A percentile compares a stretch with the other conserved stretches of the same genome.
These are phyloP conservation scores for Diplosphaera chodatii DNA, from an alignment of 139 green algal genomes.

Conservation along the genomic window DNA sequence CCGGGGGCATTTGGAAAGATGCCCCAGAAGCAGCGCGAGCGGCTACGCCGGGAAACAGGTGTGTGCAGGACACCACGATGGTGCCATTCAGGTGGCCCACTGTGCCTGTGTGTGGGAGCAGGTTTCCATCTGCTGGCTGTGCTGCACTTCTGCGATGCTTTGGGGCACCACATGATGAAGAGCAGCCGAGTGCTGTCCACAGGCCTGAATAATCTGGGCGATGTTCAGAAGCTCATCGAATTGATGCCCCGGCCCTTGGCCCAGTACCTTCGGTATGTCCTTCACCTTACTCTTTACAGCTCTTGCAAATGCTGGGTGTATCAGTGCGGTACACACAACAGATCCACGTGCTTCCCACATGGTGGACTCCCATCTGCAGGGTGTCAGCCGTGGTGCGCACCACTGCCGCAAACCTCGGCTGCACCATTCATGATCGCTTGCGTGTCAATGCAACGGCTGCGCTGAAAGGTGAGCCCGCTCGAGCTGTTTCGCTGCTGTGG, in stretches of 20 bases:
- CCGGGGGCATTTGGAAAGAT: slow-evolving; percentile 32
- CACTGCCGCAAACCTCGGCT: slow-evolving; percentile 28
- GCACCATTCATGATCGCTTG: slow-evolving; percentile 39
- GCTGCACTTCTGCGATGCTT: no score
- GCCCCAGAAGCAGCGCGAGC: background rate
- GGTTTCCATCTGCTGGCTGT: no score
- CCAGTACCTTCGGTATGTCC: no score
- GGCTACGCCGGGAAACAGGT: background rate
- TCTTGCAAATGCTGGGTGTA: no score
- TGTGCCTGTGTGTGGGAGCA: no score
- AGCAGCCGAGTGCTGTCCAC: background rate
- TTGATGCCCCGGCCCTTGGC: slow-evolving; percentile 37
- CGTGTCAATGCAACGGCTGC: slow-evolving; percentile 49
- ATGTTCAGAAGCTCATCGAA: slow-evolving; percentile 35
- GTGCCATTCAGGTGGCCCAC: no score
- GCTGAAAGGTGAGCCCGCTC: slow-evolving; percentile 2
- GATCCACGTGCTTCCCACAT: no score
- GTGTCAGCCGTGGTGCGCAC: slow-evolving; percentile 37
- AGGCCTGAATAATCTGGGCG: slow-evolving; percentile 7
- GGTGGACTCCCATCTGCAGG: no score
- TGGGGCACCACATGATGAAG: background rate
- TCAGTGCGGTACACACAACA: no score
- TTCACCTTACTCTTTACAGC: no score
- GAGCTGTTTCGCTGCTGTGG: no score
- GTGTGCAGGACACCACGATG: no score